Conservation (phyloP, 1,284 basidiomycete species). For the Albatrellus sp. region DNA sequence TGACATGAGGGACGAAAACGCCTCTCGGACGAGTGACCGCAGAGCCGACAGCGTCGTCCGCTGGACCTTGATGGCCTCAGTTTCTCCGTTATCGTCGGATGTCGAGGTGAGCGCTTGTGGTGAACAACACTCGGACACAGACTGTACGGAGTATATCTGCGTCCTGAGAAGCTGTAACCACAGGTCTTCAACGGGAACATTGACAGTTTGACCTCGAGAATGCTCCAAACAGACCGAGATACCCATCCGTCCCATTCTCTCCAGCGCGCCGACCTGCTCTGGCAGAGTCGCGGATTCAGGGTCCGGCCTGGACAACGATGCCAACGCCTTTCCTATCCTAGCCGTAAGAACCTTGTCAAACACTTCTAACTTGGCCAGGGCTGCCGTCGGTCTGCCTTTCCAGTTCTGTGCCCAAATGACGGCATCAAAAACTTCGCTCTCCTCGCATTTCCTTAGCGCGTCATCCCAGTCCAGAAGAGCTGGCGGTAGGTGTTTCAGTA, state of each 20-base stretch:
- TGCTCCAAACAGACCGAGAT: conserved; percentile 58
- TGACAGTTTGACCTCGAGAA: conserved; percentile 31
- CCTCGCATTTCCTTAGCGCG: conserved; percentile 56
- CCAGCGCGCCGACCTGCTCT: conserved; percentile 28
- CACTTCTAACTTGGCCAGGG: conserved; percentile 53
- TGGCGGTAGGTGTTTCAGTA: conserved; percentile 47
- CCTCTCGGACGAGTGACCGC: conserved; percentile 71
- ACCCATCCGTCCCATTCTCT: conserved; percentile 46
- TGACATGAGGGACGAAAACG: conserved; percentile 77
- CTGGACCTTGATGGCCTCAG: conserved; percentile 14
- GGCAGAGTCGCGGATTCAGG: conserved; percentile 16
- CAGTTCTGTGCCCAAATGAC: conserved; percentile 76
- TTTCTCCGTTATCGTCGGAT: conserved; percentile 11
- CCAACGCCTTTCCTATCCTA: conserved; percentile 33
- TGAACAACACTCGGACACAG: conserved; percentile 36
- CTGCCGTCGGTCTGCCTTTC: conserved; percentile 47
- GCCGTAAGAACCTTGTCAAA: conserved; percentile 49
- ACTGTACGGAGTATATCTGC: conserved; percentile 72
- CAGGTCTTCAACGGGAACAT: conserved; percentile 67
- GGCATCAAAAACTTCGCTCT: conserved; percentile 56
- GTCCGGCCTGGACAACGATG: conserved; percentile 11
- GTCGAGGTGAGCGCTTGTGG: conserved; percentile 15
- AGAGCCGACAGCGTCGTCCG: conserved; percentile 36
- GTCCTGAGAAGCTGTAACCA: conserved; percentile 83
- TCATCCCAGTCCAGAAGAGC: conserved; percentile 49